These are phyloP conservation scores for Neofusicoccum sp. DNA, from an alignment of 2,329 filamentous ascomycete species.

Conservation along the genomic window DNA sequence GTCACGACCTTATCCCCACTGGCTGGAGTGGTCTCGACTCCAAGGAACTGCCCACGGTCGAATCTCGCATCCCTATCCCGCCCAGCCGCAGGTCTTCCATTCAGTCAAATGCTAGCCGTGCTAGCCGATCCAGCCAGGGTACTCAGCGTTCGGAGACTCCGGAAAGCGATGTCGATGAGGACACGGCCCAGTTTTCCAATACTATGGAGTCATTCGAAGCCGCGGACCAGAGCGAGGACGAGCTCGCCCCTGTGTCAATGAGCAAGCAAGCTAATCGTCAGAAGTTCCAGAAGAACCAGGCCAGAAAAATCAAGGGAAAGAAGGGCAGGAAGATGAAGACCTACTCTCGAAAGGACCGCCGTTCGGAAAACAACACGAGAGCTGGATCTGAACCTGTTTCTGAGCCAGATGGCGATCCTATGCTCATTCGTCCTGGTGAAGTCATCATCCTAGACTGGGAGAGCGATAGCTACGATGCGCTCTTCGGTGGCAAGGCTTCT, in stretches of 20 bases:
- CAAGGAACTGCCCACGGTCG: conserved; percentile 59
- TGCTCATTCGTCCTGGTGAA: conserved; percentile 78
- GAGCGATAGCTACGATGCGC: conserved; percentile 65
- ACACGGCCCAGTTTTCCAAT: conserved; percentile 32
- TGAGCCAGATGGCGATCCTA: conserved; percentile 53
- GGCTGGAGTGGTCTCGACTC: conserved; percentile 68
- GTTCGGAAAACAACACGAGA: background rate
- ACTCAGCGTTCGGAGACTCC: conserved; percentile 11
- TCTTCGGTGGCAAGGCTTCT: conserved; percentile 60
- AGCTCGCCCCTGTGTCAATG: conserved; percentile 30
- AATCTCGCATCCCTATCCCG: conserved; percentile 46
- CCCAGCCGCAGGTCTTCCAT: conserved; percentile 38
- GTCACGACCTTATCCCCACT: conserved; percentile 64
- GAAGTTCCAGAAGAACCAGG: conserved; percentile 29
- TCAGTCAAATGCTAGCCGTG: conserved; percentile 31
- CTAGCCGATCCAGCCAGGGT: background rate
- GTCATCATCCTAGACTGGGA: conserved; percentile 87
- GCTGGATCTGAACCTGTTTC: conserved; percentile 28
- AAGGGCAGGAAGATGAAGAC: conserved; percentile 36
- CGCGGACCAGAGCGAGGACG: conserved; percentile 40
- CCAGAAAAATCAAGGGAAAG: conserved; percentile 29
- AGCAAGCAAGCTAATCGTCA: conserved; percentile 33
- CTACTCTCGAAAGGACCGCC: conserved; percentile 32
- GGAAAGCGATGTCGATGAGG: conserved; percentile 37
- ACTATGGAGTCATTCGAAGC: conserved; percentile 34